Evolutionary conservation across 2,329 filamentous ascomycete genomes (phyloP).

Genomic region (Davidsoniella australis): DNA sequence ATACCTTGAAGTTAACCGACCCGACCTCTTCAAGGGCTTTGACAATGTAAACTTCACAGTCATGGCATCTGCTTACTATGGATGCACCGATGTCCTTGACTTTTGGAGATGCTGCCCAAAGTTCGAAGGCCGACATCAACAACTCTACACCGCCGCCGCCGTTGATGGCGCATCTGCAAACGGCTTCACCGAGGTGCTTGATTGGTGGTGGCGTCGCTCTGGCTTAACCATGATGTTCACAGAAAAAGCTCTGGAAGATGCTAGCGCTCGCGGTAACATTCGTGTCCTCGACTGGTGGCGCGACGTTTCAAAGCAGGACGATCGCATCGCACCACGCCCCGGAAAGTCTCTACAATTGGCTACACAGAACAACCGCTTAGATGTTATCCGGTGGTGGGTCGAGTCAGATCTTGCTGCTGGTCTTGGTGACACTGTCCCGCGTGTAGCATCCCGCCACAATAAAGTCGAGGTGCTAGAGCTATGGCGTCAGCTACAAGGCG

Average conservation of each 20-base stretch:
- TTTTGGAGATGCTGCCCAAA: constrained; percentile 79
- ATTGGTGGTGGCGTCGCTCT: constrained; percentile 76
- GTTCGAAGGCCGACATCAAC: constrained; percentile 58
- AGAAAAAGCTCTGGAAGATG: constrained; percentile 73
- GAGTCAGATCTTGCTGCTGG: constrained; percentile 61
- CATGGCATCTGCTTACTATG: constrained; percentile 76
- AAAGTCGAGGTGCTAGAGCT: constrained; percentile 69
- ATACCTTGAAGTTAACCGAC: constrained; percentile 43
- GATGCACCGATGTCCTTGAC: constrained; percentile 66
- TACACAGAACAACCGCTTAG: constrained; percentile 62
- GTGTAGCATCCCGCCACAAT: constrained; percentile 70
- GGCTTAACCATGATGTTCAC: constrained; percentile 71
- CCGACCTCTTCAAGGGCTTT: constrained; percentile 65
- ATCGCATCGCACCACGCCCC: constrained; percentile 49
- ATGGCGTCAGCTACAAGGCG: constrained; percentile 58
- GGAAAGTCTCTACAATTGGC: constrained; percentile 74
- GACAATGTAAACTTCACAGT: constrained; percentile 74
- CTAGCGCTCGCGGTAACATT: constrained; percentile 70
- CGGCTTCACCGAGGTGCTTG: constrained; percentile 68
- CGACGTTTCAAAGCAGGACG: constrained; percentile 43
- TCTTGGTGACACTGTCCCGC: constrained; percentile 67
- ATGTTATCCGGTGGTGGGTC: constrained; percentile 78
- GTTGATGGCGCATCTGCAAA: constrained; percentile 76
- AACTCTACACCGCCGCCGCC: constrained; percentile 59
- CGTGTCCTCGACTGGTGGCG: constrained; percentile 89